Percentiles rank a stretch among this genome's conserved stretches.
phyloP scores from a whole-genome alignment of 495 filamentous ascomycete species.

The Neurospora sp. region DNA sequence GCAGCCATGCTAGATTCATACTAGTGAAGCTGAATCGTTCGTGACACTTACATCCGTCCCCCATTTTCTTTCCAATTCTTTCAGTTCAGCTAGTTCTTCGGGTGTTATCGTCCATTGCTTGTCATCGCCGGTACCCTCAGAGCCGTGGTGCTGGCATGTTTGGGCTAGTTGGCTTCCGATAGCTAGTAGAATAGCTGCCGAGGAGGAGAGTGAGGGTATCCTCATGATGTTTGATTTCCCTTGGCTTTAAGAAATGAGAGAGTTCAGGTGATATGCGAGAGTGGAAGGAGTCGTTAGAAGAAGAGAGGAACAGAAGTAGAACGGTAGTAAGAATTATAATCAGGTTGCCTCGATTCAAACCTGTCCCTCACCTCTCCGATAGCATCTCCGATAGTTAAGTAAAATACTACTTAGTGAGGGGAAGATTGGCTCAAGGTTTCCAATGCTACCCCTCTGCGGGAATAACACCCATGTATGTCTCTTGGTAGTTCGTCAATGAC shows the following conservation, averaged over 20 bases:
- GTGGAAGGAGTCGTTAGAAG: neutral
- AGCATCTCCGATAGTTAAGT: neutral
- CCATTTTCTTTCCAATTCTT: slow-evolving; percentile 47
- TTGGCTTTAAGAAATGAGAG: neutral
- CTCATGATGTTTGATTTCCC: neutral
- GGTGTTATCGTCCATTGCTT: slow-evolving; percentile 24
- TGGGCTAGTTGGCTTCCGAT: neutral
- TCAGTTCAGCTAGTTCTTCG: slow-evolving; percentile 36
- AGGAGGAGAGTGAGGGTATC: neutral
- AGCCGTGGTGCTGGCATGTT: slow-evolving; percentile 5
- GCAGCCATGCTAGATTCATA: neutral
- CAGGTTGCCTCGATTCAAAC: neutral
- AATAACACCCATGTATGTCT: neutral
- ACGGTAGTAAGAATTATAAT: neutral
- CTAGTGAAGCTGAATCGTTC: neutral
- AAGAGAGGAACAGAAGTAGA: neutral
- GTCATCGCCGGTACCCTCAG: neutral
- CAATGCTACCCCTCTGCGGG: neutral
- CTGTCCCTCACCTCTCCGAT: neutral
- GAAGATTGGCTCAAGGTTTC: neutral
- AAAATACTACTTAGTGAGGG: neutral
- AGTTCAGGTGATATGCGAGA: neutral
- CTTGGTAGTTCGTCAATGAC: neutral
- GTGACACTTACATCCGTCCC: slow-evolving; percentile 33
- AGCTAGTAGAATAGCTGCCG: neutral